Evolutionary conservation across 2,329 filamentous ascomycete genomes (phyloP).

Genomic region (Mycosphaerella arachidis): DNA sequence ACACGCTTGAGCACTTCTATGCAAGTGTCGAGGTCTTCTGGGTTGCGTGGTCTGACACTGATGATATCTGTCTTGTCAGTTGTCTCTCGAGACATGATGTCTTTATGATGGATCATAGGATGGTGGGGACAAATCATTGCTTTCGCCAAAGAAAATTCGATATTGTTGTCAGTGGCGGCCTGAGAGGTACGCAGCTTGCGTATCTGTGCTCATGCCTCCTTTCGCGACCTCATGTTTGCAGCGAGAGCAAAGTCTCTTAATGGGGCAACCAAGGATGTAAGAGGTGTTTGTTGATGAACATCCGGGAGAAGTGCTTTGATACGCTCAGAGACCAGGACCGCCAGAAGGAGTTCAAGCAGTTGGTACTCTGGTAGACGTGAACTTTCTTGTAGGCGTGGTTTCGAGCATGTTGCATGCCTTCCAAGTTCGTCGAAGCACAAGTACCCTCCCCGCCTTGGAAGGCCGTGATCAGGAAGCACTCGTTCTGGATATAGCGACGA

Average conservation of each 20-base stretch:
- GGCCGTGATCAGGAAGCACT: no score
- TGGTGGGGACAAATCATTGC: background rate
- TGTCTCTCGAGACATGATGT: background rate
- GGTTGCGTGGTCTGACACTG: slow-evolving; percentile 15
- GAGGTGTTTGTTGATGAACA: no score
- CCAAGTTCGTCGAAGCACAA: background rate
- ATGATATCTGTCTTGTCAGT: background rate
- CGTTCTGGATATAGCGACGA: background rate
- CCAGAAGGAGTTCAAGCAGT: no score
- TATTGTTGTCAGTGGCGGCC: background rate
- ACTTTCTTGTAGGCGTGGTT: no score
- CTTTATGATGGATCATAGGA: background rate
- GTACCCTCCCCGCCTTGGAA: background rate
- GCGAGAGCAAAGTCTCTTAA: background rate
- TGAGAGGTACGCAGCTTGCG: background rate
- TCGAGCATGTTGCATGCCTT: background rate
- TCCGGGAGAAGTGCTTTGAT: no score
- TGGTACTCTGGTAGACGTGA: no score
- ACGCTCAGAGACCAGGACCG: no score
- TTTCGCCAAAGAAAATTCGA: background rate
- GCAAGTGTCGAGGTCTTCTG: slow-evolving; percentile 21
- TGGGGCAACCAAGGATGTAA: no score
- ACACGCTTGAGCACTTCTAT: slow-evolving; percentile 21
- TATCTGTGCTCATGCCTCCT: background rate
- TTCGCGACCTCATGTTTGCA: background rate